A percentile compares a stretch with the other conserved stretches of the same genome.
These are phyloP conservation scores for Tolypocladium guangdongense DNA, from an alignment of 2,329 filamentous ascomycete genomes.

Conservation along the genomic window DNA sequence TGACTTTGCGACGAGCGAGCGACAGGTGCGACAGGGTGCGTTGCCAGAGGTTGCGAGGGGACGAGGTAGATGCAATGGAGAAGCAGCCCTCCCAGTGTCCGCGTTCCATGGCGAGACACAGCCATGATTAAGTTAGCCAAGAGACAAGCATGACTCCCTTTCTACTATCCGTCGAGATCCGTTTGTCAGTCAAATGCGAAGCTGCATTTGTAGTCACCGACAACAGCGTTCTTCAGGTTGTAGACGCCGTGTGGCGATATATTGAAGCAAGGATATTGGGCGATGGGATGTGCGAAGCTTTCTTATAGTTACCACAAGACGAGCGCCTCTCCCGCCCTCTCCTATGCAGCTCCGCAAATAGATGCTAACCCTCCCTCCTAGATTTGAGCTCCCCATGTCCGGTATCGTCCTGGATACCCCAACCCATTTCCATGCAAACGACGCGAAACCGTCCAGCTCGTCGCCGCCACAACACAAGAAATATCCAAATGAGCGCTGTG, in stretches of 20 bases:
- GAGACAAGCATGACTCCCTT: not conserved
- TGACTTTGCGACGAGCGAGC: constrained; percentile 8
- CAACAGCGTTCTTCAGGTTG: not conserved
- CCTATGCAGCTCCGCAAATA: not conserved
- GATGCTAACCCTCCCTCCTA: not conserved
- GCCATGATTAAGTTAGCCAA: not conserved
- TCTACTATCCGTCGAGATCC: not conserved
- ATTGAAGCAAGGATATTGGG: not conserved
- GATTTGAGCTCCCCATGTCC: not conserved
- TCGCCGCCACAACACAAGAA: not conserved
- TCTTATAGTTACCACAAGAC: not conserved
- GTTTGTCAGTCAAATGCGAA: no score
- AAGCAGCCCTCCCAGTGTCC: not conserved
- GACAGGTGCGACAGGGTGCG: not conserved
- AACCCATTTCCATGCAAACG: not conserved
- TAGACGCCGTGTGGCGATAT: not conserved
- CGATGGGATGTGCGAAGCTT: not conserved
- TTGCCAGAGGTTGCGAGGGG: not conserved
- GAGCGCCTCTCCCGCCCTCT: not conserved
- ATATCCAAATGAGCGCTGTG: not conserved
- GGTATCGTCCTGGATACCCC: not conserved
- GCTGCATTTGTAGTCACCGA: not conserved
- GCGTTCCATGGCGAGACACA: not conserved
- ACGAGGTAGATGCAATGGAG: not conserved
- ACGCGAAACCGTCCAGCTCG: not conserved